A percentile compares a stretch with the other conserved stretches of the same genome.
phyloP scores from a whole-genome alignment of 768 basidiomycete species.

The Holtermanniella nyarrowii region DNA sequence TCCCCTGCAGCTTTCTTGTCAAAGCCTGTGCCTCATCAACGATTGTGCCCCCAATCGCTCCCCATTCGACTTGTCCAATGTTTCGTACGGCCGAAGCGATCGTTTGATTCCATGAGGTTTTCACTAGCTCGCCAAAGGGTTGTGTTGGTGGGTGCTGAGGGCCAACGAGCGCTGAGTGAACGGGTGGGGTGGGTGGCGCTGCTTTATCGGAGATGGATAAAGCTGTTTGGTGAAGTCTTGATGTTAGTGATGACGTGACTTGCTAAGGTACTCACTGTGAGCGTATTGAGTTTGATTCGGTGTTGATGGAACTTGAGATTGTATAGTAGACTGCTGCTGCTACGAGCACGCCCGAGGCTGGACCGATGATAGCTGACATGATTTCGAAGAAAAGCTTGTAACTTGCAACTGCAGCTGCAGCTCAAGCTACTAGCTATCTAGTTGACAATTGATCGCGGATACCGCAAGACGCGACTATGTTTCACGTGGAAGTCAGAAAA shows the following conservation, averaged over 20 bases:
- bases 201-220: not conserved
- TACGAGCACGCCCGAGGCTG: not conserved
- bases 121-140: not conserved
- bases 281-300: not conserved
- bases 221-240: not conserved
- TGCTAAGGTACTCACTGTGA: not conserved
- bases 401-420: too few species aligned
- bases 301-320: not conserved
- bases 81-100: not conserved
- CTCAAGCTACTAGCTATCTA: too few species aligned
- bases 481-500: too few species aligned
- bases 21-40: not conserved
- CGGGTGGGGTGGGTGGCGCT: not conserved
- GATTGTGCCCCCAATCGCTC: not conserved
- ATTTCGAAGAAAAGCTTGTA: too few species aligned
- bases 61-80: not conserved
- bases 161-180: not conserved
- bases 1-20: not conserved
- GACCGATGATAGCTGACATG: not conserved
- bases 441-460: too few species aligned
- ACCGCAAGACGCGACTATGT: too few species aligned
- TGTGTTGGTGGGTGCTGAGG: not conserved
- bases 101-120: not conserved
- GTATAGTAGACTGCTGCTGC: not conserved
- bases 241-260: not conserved